Evolutionary conservation across 345 rosid species (phyloP), one percentile per base, ranked within the genome.

Genomic region (Gossypioides kirkii): DNA sequence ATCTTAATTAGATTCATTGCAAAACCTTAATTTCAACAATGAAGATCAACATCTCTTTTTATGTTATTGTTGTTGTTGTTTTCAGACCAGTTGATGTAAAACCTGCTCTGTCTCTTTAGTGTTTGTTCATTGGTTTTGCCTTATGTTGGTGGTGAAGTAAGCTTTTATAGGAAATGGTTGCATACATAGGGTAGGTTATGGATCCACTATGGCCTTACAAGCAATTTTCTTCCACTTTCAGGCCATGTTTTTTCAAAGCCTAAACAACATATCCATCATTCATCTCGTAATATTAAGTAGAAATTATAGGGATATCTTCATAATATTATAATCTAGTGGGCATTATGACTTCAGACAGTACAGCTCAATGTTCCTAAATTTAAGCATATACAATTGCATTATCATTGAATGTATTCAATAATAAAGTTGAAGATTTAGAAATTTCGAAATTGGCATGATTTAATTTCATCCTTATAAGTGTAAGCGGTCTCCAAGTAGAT

Each of bases 161-260:
- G 7, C 38, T 32, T 32, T 32, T 32, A 32, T 20, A 38, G 17
- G 65, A 73, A 54, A 46, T 73, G 81, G 69, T 54, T 63, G 59
- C 54, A 43, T 62, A 69, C 71, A 62, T 63, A 32, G 9, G 60
- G 25, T 23, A 71, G 61, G 49, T 72, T 32, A 5, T 32, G 38
- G 68, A 36, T 59, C 72, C 72, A 73, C 70, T 41, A 69, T 59
- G 70, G 41, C 38, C 50, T 13, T 11, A 20, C 38, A 65, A 22
- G 7, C 8, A 67, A 46, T 67, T 55, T 16, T 55, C 56, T 70
- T 41, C 63, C 63, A 53, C 68, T 55, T 45, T 36, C 42, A 70
- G 7, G 28, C 69, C 74, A 25, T 73, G 41, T 10, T 64, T 52
- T 32, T 73, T 52, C 58, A 25, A 67, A 41, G 54, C 64, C 52